These are phyloP conservation scores for Rubia yunnanensis DNA, from an alignment of 257 asterid genomes.

Conservation along the genomic window DNA sequence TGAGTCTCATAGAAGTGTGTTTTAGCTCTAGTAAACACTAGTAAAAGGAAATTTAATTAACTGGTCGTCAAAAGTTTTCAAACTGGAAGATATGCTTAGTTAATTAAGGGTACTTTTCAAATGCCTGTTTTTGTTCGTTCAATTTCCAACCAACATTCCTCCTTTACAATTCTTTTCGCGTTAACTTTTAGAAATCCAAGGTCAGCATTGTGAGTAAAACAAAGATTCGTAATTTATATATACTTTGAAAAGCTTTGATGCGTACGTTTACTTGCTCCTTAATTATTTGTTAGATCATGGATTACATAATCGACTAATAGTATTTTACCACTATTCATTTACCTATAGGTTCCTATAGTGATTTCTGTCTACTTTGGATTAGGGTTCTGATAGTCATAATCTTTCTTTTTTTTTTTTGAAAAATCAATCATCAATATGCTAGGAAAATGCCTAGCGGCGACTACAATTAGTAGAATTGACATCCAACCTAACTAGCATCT, in stretches of 20 bases:
- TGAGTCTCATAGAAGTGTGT: neutral
- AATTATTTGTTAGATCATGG: neutral
- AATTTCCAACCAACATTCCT: neutral
- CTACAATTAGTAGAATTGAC: too few relatives aligned
- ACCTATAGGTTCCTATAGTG: too few relatives aligned
- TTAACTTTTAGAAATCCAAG: neutral
- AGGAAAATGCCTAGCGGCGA: too few relatives aligned
- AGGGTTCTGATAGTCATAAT: too few relatives aligned
- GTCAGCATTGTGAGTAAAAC: neutral
- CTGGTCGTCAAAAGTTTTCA: neutral
- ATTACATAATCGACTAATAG: neutral
- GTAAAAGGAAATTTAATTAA: neutral
- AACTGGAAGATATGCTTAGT: neutral
- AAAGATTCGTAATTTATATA: neutral
- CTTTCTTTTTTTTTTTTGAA: too few relatives aligned
- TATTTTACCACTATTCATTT: too few relatives aligned
- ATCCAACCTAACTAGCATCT: too few relatives aligned
- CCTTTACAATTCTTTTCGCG: neutral
- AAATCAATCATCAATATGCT: too few relatives aligned
- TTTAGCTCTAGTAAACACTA: neutral
- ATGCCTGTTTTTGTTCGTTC: neutral
- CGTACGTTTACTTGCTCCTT: neutral
- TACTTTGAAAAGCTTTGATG: neutral
- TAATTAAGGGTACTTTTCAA: neutral
- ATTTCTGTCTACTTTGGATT: too few relatives aligned